A percentile compares a stretch with the other conserved stretches of the same genome.
Conservation (phyloP, 345 rosid genomes). For the Populus simonii region DNA sequence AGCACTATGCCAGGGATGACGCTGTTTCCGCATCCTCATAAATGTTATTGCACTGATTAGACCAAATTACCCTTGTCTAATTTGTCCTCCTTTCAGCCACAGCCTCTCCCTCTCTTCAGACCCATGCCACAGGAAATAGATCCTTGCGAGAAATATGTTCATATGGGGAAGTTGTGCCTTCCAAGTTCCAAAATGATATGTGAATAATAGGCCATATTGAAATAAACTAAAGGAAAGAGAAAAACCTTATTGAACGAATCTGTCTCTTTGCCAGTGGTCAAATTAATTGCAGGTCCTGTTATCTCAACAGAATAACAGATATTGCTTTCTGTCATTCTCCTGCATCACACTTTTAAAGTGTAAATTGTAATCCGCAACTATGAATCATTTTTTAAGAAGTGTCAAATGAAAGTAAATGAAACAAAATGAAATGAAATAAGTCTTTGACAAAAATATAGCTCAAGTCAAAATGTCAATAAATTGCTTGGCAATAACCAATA, state of each 20-base stretch:
- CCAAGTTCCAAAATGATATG: not conserved
- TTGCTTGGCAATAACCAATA: not conserved
- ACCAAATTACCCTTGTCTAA: not conserved
- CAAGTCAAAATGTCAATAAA: not conserved
- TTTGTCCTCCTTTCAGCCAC: not conserved
- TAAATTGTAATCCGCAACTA: conserved; percentile 11
- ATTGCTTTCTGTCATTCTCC: conserved; percentile 42
- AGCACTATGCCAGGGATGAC: not conserved
- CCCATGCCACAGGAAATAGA: not conserved
- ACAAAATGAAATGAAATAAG: not conserved
- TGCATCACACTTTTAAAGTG: conserved; percentile 35
- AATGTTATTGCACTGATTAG: not conserved
- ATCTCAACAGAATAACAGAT: conserved; percentile 28
- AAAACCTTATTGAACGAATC: conserved; percentile 84
- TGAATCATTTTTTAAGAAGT: conserved; percentile 11
- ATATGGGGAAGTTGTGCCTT: not conserved
- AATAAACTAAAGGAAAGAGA: conserved; percentile 2
- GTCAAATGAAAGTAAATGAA: not conserved
- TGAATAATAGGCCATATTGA: not conserved
- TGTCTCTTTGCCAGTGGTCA: conserved; percentile 37
- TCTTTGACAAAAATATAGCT: not conserved
- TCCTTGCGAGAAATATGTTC: not conserved
- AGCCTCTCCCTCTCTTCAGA: not conserved
- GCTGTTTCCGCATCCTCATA: not conserved
- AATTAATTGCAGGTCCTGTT: conserved; percentile 29